These are phyloP conservation scores for Taphrina communis DNA, from an alignment of 1,139 yeast species.

Conservation along the genomic window DNA sequence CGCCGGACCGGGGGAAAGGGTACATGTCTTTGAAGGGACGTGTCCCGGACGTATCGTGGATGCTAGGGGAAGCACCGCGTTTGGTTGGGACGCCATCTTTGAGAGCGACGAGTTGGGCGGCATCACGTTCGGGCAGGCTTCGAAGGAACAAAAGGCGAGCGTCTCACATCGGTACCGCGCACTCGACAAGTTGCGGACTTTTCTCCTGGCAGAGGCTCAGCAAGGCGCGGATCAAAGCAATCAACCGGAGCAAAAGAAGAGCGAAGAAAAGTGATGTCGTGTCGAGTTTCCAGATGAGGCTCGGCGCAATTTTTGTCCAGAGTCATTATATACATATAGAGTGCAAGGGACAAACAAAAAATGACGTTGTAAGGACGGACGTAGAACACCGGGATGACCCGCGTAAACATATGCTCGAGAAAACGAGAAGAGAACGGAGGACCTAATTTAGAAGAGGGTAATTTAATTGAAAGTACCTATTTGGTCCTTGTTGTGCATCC, in stretches of 20 bases:
- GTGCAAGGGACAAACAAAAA: neutral
- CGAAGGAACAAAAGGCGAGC: slow-evolving; percentile 70
- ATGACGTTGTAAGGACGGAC: neutral
- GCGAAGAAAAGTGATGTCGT: too few species aligned
- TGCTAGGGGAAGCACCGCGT: slow-evolving; percentile 76
- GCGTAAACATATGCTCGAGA: neutral
- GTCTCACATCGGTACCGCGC: slow-evolving; percentile 90
- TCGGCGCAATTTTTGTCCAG: too few species aligned
- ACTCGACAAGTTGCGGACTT: slow-evolving; percentile 69
- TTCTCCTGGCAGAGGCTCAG: slow-evolving; percentile 52
- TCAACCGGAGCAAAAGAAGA: too few species aligned
- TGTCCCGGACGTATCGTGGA: slow-evolving; percentile 71
- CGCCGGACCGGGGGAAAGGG: slow-evolving; percentile 76
- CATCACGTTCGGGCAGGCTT: slow-evolving; percentile 80
- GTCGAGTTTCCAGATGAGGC: too few species aligned
- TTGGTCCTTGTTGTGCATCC: neutral
- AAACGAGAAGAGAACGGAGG: neutral
- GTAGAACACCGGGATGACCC: neutral
- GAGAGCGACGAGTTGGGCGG: slow-evolving; percentile 38
- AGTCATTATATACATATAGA: neutral
- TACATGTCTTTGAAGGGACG: slow-evolving; percentile 81
- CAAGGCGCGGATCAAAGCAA: neutral
- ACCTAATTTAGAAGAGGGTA: neutral
- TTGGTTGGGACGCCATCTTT: slow-evolving; percentile 69
- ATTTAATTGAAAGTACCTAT: neutral